Evolutionary conservation across 2,329 filamentous ascomycete genomes (phyloP).

Genomic region (Diaporthe sp.): DNA sequence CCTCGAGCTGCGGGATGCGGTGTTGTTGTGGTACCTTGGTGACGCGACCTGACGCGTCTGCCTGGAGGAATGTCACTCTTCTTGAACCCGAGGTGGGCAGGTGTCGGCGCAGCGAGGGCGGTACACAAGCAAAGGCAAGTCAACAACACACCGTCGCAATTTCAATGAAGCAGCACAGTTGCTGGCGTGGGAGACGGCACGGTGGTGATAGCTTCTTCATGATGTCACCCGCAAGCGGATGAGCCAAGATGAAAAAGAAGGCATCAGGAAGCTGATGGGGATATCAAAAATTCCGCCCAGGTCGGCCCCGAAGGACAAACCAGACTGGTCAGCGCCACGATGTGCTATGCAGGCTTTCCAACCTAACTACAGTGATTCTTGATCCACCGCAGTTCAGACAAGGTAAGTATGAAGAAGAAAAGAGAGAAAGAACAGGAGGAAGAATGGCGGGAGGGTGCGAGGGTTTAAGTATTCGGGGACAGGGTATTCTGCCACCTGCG

Average conservation of each 20-base stretch:
- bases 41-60: too few relatives aligned
- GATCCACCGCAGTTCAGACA: constrained; percentile 53
- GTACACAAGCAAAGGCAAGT: too few relatives aligned
- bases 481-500: constrained; percentile 27
- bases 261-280: constrained; percentile 37
- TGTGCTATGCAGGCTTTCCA: constrained; percentile 68
- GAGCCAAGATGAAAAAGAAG: constrained; percentile 60
- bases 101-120: too few relatives aligned
- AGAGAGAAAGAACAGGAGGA: background rate
- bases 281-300: constrained; percentile 65
- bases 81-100: too few relatives aligned
- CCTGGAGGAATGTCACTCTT: too few relatives aligned
- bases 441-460: constrained; percentile 19
- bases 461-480: constrained; percentile 32
- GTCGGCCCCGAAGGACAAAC: constrained; percentile 68
- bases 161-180: too few relatives aligned
- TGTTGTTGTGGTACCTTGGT: too few relatives aligned
- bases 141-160: too few relatives aligned
- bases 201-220: constrained; percentile 54
- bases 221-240: constrained; percentile 55
- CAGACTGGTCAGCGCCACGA: constrained; percentile 63
- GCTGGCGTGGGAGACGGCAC: accelerated
- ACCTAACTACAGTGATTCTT: constrained; percentile 58
- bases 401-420: constrained; percentile 40
- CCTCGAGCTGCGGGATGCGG: too few relatives aligned